Base-by-base conservation (phyloP, 768 basidiomycete species). In the Russula brevipes region DNA sequence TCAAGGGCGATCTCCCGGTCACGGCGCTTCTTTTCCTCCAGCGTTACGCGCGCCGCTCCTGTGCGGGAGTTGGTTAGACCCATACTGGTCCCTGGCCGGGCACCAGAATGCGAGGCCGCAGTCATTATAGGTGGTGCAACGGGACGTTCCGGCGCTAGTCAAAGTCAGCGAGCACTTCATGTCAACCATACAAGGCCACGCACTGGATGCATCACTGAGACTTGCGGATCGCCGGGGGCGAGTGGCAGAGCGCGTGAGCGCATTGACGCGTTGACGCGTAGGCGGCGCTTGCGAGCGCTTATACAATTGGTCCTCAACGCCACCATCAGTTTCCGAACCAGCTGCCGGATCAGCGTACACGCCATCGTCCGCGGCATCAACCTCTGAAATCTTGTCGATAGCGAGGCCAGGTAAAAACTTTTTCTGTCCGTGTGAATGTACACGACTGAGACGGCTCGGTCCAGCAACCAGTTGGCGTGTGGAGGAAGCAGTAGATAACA, bases 171-270 rank as follows among this genome's bases (percentile, higher is more conserved):
- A 44, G 38, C 36, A 14, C 47, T 47, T 45, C 44, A 14, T 39
- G 35, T 54, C 52, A 38, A 24, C 24, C 19, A 42, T 24, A 3
- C 16, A 19, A 33, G 24, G 33, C 6, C 17, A 64, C 79, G 60
- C 67, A 80, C 79, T 72, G 30, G 79, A 70, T 35, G 85, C 83
- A 70, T 90, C 87, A 69, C 87, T 90, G 54, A 91, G 75, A 72
- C 88, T 89, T 16, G 87, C 86, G n/a, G 88, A 90, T 59, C 89
- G 80, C 60, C 89, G 78, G 54, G 86, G 82, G 42, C 88, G 82
- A n/a, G 78, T 76, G 11, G 77, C 76, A 36, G 82, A 81, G 60
- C 53, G 70, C 70, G 64, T 71, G 73, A 74, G 65, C 62, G 68
- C 65, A 5, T 66, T 70, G 50, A 67, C 69, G 69, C 66, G 59